Conservation (phyloP, 345 rosid genomes). For the Eucalyptus pauciflora region DNA sequence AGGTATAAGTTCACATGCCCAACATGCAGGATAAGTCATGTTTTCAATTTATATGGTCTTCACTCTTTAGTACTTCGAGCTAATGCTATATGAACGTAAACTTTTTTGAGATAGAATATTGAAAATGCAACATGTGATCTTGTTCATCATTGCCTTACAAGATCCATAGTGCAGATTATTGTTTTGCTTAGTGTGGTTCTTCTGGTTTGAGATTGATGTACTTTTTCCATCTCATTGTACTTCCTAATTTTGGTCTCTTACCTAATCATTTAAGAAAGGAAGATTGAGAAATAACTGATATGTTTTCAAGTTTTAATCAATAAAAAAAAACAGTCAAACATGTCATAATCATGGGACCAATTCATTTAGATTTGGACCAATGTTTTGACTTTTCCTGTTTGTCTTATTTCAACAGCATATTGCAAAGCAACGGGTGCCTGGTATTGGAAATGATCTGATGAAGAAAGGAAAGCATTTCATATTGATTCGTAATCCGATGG, state of each 20-base stretch:
- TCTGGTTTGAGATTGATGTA: background rate
- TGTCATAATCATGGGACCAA: background rate
- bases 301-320: background rate
- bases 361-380: background rate
- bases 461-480: conserved; percentile 77
- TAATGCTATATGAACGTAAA: background rate
- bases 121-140: background rate
- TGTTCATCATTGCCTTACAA: background rate
- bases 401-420: conserved; percentile 38
- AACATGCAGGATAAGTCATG: background rate
- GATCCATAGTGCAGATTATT: background rate
- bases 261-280: background rate
- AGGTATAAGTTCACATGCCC: conserved; percentile 31
- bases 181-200: background rate
- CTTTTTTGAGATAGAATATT: background rate
- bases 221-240: background rate
- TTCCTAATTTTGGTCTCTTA: background rate
- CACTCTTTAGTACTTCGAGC: background rate
- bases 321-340: background rate
- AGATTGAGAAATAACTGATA: background rate
- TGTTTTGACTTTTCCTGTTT: background rate
- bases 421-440: conserved; percentile 45
- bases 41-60: background rate
- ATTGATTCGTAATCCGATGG: conserved; percentile 67
- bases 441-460: conserved; percentile 58